Base-by-base conservation (phyloP, 2,329 filamentous ascomycete species). In the Mycogone perniciosa region DNA sequence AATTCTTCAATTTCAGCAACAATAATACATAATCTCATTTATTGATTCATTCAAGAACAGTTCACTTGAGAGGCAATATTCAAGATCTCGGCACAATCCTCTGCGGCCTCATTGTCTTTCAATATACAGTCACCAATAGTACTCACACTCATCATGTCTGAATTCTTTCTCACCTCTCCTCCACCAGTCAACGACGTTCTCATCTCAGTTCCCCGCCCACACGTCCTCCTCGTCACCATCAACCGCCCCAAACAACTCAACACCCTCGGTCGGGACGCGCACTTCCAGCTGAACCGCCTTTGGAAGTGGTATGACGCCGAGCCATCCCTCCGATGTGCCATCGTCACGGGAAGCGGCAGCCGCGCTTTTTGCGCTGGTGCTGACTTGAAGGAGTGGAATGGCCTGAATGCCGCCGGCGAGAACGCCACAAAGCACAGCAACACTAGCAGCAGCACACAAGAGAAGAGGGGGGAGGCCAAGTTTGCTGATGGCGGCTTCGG, bases 351-450 rank as follows among this genome's bases (percentile, higher is more conserved):
- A 26, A 67, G 70, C 0, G 83, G 81, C 20, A 20, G 20, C 0
- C 69, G 81, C 7, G 81, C 82, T 0, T 87, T 87, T 57, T 86
- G 82, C 62, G 82, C 83, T 0, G 84, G 84, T 5, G 81, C 82
- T 6, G 84, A 87, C 57, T 72, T 88, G 13, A 82, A 81, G 64
- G 82, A 86, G 67, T 85, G 82, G 80, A 64, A 69, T 51, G 65
- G 66, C 7, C 67, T 71, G 51, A 75, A 77, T 56, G 60, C 61
- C 31, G 53, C 56, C 11, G 50, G 54, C 31, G 44, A 45, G 31
- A 45, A 4, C 43, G 30, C 37, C 38, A 29, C 60, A 79, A 81
- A 64, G 80, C 76, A 71, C 54, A 59, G 29, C 63, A 64, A 49
- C 64, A 62, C 31, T 65, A 70, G 7, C 55, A 58, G 5, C 58